phyloP scores from a whole-genome alignment of 257 asterid genomes.

The Galeopsis tetrahit region DNA sequence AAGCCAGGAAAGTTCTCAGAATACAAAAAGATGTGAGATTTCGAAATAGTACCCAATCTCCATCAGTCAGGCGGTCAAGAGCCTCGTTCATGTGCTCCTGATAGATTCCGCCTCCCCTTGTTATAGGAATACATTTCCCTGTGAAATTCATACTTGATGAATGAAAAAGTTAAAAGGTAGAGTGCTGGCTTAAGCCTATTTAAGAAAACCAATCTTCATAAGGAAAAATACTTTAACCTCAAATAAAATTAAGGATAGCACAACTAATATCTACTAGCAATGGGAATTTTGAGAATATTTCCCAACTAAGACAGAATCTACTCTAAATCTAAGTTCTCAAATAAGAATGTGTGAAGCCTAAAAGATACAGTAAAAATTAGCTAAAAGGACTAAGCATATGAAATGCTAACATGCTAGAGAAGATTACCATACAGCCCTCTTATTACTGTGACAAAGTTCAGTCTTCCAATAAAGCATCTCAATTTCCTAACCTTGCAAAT shows the following conservation, averaged over 20 bases:
- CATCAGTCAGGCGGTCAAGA: conserved; percentile 77
- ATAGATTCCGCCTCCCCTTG: conserved; percentile 93
- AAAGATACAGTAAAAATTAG: not conserved
- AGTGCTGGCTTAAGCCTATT: conserved; percentile 1
- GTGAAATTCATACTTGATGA: conserved; percentile 34
- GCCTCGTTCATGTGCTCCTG: conserved; percentile 98
- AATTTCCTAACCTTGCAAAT: conserved; percentile 1
- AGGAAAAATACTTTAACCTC: conserved; percentile 21
- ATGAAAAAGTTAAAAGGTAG: conserved; percentile 22
- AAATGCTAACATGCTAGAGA: not conserved
- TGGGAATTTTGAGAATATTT: conserved; percentile 20
- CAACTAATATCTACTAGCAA: conserved; percentile 15
- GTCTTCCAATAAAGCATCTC: conserved; percentile 25
- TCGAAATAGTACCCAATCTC: conserved; percentile 79
- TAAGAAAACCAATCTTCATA: conserved; percentile 13
- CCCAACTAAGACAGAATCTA: conserved; percentile 9
- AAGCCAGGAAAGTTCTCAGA: conserved; percentile 18
- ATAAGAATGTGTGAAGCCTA: conserved; percentile 17
- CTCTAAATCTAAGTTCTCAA: conserved; percentile 14
- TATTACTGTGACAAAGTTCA: conserved; percentile 9
- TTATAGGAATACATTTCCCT: conserved; percentile 99
- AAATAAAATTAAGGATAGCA: conserved; percentile 12
- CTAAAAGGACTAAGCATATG: not conserved
- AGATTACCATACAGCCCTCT: not conserved
- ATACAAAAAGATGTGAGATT: conserved; percentile 1